These are phyloP conservation scores for Takashimella tepidaria DNA, from an alignment of 1,284 basidiomycete species.

Conservation along the genomic window DNA sequence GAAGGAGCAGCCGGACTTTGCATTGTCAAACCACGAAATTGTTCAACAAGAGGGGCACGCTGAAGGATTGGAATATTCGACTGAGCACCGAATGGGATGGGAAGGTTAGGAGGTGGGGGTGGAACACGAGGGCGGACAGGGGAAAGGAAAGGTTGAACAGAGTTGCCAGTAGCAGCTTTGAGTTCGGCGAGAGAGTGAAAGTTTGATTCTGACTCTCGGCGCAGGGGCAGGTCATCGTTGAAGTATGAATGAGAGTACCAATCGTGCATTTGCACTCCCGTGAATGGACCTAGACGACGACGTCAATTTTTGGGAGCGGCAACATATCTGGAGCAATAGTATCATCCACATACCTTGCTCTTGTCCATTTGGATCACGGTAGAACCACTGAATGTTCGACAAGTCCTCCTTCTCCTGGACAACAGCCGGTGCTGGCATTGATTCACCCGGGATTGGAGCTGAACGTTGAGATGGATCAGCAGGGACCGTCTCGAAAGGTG, in stretches of 20 bases:
- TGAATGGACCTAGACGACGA: slow-evolving; percentile 70
- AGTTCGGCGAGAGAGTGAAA: slow-evolving; percentile 47
- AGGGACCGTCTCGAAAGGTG: slow-evolving; percentile 1
- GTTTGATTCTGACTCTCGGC: slow-evolving; percentile 53
- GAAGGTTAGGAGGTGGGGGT: slow-evolving; percentile 37
- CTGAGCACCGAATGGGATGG: slow-evolving; percentile 27
- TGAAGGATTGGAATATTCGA: slow-evolving; percentile 9
- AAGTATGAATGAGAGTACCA: slow-evolving; percentile 95
- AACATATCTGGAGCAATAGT: no score
- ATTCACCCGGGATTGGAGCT: slow-evolving; percentile 9
- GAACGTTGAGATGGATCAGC: neutral
- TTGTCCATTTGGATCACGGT: slow-evolving; percentile 82
- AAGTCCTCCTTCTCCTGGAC: slow-evolving; percentile 53
- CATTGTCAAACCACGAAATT: slow-evolving; percentile 31
- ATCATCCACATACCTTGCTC: slow-evolving; percentile 70
- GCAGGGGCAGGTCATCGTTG: slow-evolving; percentile 75
- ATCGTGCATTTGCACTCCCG: slow-evolving; percentile 86
- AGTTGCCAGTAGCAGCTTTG: slow-evolving; percentile 40
- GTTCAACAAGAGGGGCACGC: slow-evolving; percentile 21
- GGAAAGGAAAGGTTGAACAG: slow-evolving; percentile 44
- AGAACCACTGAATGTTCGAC: slow-evolving; percentile 78
- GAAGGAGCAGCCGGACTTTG: slow-evolving; percentile 2
- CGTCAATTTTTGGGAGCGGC: no score
- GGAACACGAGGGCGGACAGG: slow-evolving; percentile 35
- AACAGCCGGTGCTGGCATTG: slow-evolving; percentile 7